Evolutionary conservation across 2,329 filamentous ascomycete genomes (phyloP), one percentile per base, ranked within the genome.

Genomic region (Fusarium setosum): DNA sequence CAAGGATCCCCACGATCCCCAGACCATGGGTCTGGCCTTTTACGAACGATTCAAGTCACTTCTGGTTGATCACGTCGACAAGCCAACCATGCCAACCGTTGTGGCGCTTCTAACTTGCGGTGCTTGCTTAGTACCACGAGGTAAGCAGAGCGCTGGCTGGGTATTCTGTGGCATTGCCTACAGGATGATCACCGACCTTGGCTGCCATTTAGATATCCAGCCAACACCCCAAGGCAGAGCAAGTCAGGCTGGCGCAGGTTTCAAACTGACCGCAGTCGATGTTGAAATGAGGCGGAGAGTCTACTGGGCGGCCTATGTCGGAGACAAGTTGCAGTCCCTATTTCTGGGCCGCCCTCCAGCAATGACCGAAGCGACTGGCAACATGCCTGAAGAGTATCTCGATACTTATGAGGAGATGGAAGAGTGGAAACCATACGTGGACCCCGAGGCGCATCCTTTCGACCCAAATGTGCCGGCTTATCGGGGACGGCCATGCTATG

Each of bases 361-460:
- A 4, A 70, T 86, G 6, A 81, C 81, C 9, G 78, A 83, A n/a
- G 76, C 76, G 0, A 81, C 86, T 21, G 78, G 77, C 0, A 72
- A 77, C 10, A 82, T 86, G 0, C 80, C 83, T 0, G 79, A 84
- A 17, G 74, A 77, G 6, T 84, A 85, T 21, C 73, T 80, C 2
- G 83, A 86, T 49, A 77, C 77, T 0, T 86, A 79, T 29, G 85
- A 88, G 26, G 85, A 88, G 62, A 74, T 84, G 0, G 84, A 87
- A 52, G 74, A 79, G 20, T 88, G 81, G 80, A 73, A 76, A n/a
- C 82, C 82, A 0, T 82, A 83, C 59, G 76, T 73, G 4, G 82
- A 75, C 72, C 69, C 75, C 21, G n/a, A 70, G 54, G 48, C 61
- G 53, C 63, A 58, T 18, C 1, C 42, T 50, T 32, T 67, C 42